Evolutionary conservation across 108 stramenopile species (phyloP).

Genomic region (Pseudonitzschia multistriata): DNA sequence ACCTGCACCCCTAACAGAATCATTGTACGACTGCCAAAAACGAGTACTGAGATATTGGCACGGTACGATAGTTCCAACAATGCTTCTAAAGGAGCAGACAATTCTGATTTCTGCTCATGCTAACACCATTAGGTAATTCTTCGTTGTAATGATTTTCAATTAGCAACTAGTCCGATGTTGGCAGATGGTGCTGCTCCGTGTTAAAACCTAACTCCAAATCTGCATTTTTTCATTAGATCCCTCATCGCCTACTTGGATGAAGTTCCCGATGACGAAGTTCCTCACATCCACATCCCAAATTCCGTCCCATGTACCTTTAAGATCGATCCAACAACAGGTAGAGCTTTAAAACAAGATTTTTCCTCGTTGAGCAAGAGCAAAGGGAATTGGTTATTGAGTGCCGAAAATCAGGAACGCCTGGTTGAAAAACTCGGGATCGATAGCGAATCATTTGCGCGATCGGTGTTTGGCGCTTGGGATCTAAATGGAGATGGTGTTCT

Average conservation of each 20-base stretch:
- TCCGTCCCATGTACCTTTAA: conserved; percentile 50
- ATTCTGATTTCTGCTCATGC: conserved; percentile 54
- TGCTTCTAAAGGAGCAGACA: conserved; percentile 24
- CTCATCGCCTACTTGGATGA: conserved; percentile 56
- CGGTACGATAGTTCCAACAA: conserved; percentile 18
- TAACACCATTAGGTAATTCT: conserved; percentile 25
- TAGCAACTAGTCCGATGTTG: no score
- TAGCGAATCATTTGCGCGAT: conserved; percentile 15
- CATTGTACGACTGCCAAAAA: conserved; percentile 32
- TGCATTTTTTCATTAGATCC: conserved; percentile 19
- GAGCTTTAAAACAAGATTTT: not conserved
- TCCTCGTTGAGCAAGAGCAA: conserved; percentile 12
- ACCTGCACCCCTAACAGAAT: conserved; percentile 41
- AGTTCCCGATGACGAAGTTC: conserved; percentile 40
- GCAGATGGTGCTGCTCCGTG: no score
- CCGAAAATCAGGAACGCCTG: conserved; percentile 15
- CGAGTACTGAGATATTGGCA: conserved; percentile 28
- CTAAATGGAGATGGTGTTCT: conserved; percentile 13
- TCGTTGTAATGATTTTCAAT: no score
- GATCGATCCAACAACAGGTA: conserved; percentile 23
- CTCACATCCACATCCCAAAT: conserved; percentile 52
- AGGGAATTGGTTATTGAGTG: conserved; percentile 14
- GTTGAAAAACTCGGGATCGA: conserved; percentile 18
- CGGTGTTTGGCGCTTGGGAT: conserved; percentile 29
- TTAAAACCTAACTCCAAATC: not conserved